Evolutionary conservation across 2,329 filamentous ascomycete species (phyloP).

Genomic region (Colletotrichum higginsianum): DNA sequence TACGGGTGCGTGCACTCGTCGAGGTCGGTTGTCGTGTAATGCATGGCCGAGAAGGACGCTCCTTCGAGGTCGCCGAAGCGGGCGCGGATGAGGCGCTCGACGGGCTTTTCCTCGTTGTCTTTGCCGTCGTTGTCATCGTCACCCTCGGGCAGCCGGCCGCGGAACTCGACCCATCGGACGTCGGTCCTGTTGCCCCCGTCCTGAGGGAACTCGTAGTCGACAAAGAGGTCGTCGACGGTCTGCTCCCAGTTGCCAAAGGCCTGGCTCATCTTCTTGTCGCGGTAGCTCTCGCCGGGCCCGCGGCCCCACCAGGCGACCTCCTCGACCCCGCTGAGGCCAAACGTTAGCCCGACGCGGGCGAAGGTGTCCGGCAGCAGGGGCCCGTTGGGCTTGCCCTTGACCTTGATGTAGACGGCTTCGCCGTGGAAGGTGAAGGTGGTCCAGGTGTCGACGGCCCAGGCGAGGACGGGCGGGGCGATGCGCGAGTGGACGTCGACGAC

Average conservation of each 20-base stretch:
- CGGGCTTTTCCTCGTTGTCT: background rate
- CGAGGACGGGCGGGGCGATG: constrained; percentile 74
- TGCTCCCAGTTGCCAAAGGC: constrained; percentile 67
- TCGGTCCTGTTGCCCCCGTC: constrained; percentile 77
- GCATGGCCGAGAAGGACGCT: constrained; percentile 70
- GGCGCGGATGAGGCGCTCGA: constrained; percentile 56
- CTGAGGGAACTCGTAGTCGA: constrained; percentile 78
- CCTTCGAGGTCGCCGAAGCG: constrained; percentile 62
- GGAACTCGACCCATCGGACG: constrained; percentile 71
- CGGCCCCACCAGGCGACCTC: constrained; percentile 75
- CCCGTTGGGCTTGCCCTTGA: constrained; percentile 64
- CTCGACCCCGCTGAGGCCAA: constrained; percentile 56
- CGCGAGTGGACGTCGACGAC: constrained; percentile 65
- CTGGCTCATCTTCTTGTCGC: constrained; percentile 76
- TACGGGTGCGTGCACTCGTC: constrained; percentile 71
- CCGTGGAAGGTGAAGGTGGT: constrained; percentile 70
- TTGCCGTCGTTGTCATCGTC: constrained; percentile 34
- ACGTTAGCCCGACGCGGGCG: constrained; percentile 74
- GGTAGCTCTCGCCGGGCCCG: constrained; percentile 77
- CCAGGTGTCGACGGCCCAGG: constrained; percentile 69
- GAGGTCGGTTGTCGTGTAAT: constrained; percentile 69
- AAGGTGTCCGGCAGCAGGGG: constrained; percentile 68
- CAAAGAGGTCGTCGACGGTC: constrained; percentile 66
- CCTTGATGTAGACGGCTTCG: constrained; percentile 63
- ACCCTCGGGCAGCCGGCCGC: constrained; percentile 46